Evolutionary conservation across 176 grass and related monocot species (phyloP), one percentile per base, ranked within the genome.

Genomic region (Thalia dealbata): DNA sequence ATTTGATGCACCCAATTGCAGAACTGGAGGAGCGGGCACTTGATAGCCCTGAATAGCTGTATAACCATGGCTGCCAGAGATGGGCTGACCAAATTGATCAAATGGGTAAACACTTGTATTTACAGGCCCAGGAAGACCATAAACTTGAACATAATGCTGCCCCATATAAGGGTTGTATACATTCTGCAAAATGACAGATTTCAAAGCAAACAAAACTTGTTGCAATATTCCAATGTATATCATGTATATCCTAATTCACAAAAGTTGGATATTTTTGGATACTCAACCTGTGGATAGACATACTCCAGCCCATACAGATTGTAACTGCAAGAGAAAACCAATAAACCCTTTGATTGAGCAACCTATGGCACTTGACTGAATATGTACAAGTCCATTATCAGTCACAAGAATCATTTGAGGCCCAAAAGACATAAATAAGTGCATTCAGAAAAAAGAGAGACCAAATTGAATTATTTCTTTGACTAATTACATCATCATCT

Each of bases 271-370:
- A 67, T 78, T 77, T 76, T 76, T 73, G 1, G 70, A 60, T 80
- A 73, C 76, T 73, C 26, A 83, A 96, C 93, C 93, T 99, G 95
- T 81, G 90, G 85, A 80, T 91, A 91, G 78, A 88, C 81, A 73
- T 93, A 99, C 81, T 99, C 95, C 0, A 81, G 73, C 67, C 90
- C 95, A 88, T 91, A 99, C 68, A 81, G 55, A 70, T 85, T 73
- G 73, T 91, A 91, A 83, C 90, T 93, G 85, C 82, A 92, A 88
- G 84, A 90, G 55, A 55, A 61, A 84, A 73, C 27, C 65, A 85
- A 81, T 78, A 65, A 35, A 77, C 82, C 27, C 42, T 71, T 61
- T 74, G 58, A 88, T 81, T 81, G 60, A 22, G 56, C 65, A 76
- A 66, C 48, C 46, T 75, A 72, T 74, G 42, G 75, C 21, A 48